phyloP scores from a whole-genome alignment of 2,329 filamentous ascomycete genomes.

The Arthrobotrys musiformis region DNA sequence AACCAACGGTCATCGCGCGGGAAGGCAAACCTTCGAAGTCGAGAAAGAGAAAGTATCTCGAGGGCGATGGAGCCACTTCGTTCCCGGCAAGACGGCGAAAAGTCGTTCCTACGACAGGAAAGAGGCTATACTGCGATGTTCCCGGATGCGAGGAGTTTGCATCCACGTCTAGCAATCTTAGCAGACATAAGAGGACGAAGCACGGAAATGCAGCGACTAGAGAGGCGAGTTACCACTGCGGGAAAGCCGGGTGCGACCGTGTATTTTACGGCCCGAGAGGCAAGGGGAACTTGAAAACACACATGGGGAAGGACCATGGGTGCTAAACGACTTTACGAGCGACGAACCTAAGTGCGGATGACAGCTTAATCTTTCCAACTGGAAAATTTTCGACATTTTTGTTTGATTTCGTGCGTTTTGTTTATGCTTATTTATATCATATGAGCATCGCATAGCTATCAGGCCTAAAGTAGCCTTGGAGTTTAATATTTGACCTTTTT shows the following conservation, averaged over 20 bases:
- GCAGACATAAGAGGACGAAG: conserved; percentile 51
- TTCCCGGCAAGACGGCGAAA: conserved; percentile 51
- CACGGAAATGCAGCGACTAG: conserved; percentile 43
- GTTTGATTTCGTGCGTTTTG: not conserved
- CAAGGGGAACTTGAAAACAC: conserved; percentile 45
- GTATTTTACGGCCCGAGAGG: conserved; percentile 53
- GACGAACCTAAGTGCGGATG: not conserved
- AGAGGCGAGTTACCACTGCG: conserved; percentile 50
- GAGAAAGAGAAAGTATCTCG: conserved; percentile 51
- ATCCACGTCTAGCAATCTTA: conserved; percentile 52
- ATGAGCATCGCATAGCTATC: conserved; percentile 36
- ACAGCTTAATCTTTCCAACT: not conserved
- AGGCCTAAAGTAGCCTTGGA: conserved; percentile 26
- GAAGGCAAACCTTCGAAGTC: conserved; percentile 22
- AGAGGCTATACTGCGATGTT: conserved; percentile 50
- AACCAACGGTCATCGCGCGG: not conserved
- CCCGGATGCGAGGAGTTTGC: conserved; percentile 53
- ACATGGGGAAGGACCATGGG: conserved; percentile 48
- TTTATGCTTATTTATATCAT: too few species aligned
- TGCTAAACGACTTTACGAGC: conserved; percentile 8
- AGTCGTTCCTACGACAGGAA: conserved; percentile 32
- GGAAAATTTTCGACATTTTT: conserved; percentile 11
- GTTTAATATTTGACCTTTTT: too few species aligned
- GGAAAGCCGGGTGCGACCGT: conserved; percentile 32
- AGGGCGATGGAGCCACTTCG: conserved; percentile 45